phyloP scores from a whole-genome alignment of 106 monocot species.

The Gastrodia elata region DNA sequence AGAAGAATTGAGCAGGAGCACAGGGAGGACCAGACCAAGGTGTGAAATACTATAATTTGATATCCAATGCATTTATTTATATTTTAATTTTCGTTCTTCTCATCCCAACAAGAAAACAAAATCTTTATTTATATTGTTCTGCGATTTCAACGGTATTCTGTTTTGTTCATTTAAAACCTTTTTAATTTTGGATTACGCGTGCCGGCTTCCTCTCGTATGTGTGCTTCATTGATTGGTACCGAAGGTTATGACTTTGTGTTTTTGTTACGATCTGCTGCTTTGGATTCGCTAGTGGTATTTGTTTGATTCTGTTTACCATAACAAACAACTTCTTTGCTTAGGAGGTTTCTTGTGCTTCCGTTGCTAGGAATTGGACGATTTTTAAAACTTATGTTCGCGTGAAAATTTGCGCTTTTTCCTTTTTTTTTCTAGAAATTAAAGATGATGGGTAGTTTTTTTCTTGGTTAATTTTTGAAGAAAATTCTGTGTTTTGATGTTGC shows the following conservation, averaged over 20 bases:
- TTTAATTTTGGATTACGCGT: background rate
- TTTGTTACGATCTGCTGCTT: constrained; percentile 4
- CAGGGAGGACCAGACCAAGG: background rate
- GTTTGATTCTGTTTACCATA: background rate
- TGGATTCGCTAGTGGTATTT: background rate
- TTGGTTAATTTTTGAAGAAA: background rate
- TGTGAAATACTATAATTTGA: background rate
- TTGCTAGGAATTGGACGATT: background rate
- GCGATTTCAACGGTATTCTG: background rate
- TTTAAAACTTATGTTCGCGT: background rate
- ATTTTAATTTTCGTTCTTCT: background rate
- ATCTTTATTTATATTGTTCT: background rate
- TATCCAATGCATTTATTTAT: background rate
- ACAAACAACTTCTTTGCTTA: background rate
- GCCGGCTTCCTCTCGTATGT: background rate
- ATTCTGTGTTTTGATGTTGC: background rate
- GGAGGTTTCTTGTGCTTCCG: background rate
- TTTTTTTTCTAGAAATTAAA: background rate
- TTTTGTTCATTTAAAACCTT: background rate
- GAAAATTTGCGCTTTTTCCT: background rate
- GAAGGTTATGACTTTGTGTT: background rate
- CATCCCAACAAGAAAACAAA: background rate
- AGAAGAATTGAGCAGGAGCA: background rate
- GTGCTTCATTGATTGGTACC: background rate
- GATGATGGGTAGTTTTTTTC: background rate